A percentile compares a stretch with the other conserved stretches of the same genome.
Evolutionary conservation across 805 yeast species (phyloP).

Genomic region (Pichia californica): DNA sequence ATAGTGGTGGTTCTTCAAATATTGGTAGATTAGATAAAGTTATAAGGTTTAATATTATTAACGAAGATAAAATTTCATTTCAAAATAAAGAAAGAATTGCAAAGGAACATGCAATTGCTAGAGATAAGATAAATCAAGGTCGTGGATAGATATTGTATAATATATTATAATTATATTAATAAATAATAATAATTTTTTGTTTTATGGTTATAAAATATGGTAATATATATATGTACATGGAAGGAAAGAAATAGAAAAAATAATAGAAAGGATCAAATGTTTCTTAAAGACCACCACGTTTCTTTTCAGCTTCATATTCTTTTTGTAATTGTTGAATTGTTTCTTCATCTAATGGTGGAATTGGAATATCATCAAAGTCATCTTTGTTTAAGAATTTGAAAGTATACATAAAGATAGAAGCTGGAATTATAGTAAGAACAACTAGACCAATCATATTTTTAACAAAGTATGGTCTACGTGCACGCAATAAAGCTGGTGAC

Average conservation of each 20-base stretch:
- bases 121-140: background rate
- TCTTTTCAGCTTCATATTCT: conserved; percentile 55
- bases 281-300: conserved; percentile 1
- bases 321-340: conserved; percentile 66
- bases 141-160: background rate
- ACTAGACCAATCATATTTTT: conserved; percentile 61
- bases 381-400: conserved; percentile 63
- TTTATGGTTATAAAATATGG: too few relatives aligned
- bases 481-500: conserved; percentile 92
- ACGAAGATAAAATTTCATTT: conserved; percentile 6
- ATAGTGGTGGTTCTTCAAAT: background rate
- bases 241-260: background rate
- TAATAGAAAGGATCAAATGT: background rate
- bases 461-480: conserved; percentile 81
- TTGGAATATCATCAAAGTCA: conserved; percentile 86
- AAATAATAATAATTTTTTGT: too few relatives aligned
- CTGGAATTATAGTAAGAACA: conserved; percentile 55
- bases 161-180: too few relatives aligned
- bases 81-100: conserved; percentile 5
- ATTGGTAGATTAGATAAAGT: conserved; percentile 9
- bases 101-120: conserved; percentile 1
- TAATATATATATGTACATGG: background rate
- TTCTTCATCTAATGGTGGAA: conserved; percentile 82
- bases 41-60: conserved; percentile 8
- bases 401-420: conserved; percentile 62